Evolutionary conservation across 371 early-diverging fungal species (phyloP), one percentile per base, ranked within the genome.

Genomic region (Capniomyces stellatus): DNA sequence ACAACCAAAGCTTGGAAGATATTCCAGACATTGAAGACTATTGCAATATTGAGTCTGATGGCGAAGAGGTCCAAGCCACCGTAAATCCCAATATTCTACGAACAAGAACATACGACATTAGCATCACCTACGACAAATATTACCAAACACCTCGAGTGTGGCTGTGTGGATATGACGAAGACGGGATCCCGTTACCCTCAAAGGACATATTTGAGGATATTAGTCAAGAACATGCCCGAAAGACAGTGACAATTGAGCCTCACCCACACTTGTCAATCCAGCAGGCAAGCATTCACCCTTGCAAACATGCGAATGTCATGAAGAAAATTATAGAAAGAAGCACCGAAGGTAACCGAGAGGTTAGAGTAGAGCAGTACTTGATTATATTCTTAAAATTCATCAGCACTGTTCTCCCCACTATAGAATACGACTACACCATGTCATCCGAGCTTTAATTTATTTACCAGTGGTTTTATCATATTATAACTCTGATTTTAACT

Each of bases 101-200:
- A 51, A 92, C 92, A 22, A 82, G 96, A 57, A 93, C 95, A 1
- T 97, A 94, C 61, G 95, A 94, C 70, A 75, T 97, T 31, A 85
- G 85, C 60, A 97, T 97, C 58, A 92, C 95, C 13, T 97, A 97
- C 71, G 98, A 97, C 78, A 97, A 97, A 68, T 94, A 92, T 67
- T 92, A 92, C 61, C 92, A 91, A 67, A 93, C 93, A 0, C 97
- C 97, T 13, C 81, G 93, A 29, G 82, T 97, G 57, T 95, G 89
- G 87, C 75, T 97, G 52, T 89, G 84, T 72, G 98, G 98, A 4
- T 97, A 94, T 64, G 87, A 87, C 70, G 92, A 92, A 72, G 73
- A 87, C 54, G 82, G 91, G 24, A 75, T 75, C 19, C 93, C 95
- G 10, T 73, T 97, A 42, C 79, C 87, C 13, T 74, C 88, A 0